phyloP scores from a whole-genome alignment of 2,329 filamentous ascomycete genomes.

The Mollisiaceae sp. region DNA sequence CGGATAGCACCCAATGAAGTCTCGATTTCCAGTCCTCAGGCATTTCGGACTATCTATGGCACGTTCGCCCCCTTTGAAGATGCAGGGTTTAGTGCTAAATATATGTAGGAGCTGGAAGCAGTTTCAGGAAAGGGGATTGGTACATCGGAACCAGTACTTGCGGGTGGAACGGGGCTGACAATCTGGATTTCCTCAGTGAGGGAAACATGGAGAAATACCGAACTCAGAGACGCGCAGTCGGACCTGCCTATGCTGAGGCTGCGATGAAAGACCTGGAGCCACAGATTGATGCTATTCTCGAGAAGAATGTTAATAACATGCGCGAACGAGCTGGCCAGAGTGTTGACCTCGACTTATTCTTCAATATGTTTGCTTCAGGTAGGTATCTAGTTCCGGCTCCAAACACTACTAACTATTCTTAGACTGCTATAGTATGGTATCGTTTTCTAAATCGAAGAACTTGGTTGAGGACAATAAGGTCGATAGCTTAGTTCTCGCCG shows the following conservation, averaged over 20 bases:
- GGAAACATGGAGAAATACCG: constrained; percentile 28
- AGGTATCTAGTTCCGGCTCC: background rate
- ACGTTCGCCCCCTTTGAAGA: background rate
- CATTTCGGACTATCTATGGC: constrained; percentile 28
- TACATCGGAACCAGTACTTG: constrained; percentile 16
- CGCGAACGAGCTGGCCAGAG: constrained; percentile 12
- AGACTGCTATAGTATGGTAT: constrained; percentile 24
- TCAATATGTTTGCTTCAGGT: constrained; percentile 21
- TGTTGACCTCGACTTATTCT: constrained; percentile 23
- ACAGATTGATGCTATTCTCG: constrained; percentile 16
- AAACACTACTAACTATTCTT: background rate
- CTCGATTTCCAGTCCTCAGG: constrained; percentile 50
- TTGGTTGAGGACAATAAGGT: constrained; percentile 19
- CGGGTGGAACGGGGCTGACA: constrained; percentile 19
- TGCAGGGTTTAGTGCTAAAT: background rate
- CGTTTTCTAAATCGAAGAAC: constrained; percentile 21
- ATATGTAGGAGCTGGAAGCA: constrained; percentile 17
- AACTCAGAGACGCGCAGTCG: constrained; percentile 22
- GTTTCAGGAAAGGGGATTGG: constrained; percentile 25
- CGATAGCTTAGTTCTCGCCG: constrained; percentile 17
- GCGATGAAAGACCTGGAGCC: constrained; percentile 26
- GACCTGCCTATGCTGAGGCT: constrained; percentile 25
- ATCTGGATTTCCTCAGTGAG: constrained; percentile 22
- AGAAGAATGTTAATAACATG: constrained; percentile 23
- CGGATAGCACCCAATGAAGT: constrained; percentile 56